Base-by-base conservation (phyloP, 2,329 filamentous ascomycete species). In the Cladophialophora exuberans region DNA sequence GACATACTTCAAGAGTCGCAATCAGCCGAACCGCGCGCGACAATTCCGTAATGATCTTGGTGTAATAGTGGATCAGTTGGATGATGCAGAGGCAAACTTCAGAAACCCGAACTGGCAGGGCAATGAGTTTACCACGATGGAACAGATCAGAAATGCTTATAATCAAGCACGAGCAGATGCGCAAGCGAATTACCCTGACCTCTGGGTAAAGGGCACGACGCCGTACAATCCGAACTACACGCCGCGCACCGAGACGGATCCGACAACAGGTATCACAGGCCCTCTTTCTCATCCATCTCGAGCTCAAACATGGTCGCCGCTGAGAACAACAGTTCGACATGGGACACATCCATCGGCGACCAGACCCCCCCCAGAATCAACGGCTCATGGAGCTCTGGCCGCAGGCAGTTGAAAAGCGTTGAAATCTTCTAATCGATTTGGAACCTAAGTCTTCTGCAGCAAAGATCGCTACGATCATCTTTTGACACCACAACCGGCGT, bases 1-100 rank as follows among this genome's bases (percentile, higher is more conserved):
- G 18, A 58, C 56, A 2, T 58, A 58, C 31, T 58, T 58, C 51
- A 58, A 58, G 33, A 54, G 44, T 31, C 56, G 56, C 18, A 58
- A 58, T 41, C 56, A 58, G 36, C 56, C 56, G 10, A 58, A 58
- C 18, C 51, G 56, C 10, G 51, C 56, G 20, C 51, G 56, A 13
- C 56, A 58, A 35, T 54, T 58, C 25, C 56, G 56, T 17, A 54
- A 54, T 20, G 56, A 50, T 18, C 51, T 58, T 10, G 45, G 17
- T n/a, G 31, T 38, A 18, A 22, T 54, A 17, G 51, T 54, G 7
- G 41, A 58, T 7, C 56, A 53, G 11, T 36, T 59, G 6, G 48
- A 56, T 35, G 56, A 59, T 38, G 46, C 47, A 6, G 52, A 59
- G 20, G 56, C 56, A 9, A 59, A 59, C 23, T 52, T 52, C 43